Evolutionary conservation across 2,329 filamentous ascomycete genomes (phyloP).

Genomic region (Diplodia corticola): DNA sequence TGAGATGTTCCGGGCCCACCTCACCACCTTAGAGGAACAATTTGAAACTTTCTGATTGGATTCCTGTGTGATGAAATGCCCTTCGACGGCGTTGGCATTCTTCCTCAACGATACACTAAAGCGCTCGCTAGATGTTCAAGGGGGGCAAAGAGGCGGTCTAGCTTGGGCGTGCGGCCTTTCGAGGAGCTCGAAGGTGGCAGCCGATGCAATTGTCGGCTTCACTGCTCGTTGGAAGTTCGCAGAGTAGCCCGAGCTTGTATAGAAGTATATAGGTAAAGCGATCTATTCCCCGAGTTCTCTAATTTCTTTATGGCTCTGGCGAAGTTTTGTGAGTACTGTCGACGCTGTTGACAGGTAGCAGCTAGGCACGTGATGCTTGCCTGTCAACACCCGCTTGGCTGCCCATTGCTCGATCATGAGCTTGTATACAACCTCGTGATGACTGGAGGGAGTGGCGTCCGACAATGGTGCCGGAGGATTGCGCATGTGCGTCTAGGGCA

Average conservation of each 20-base stretch:
- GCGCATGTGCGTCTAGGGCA: not conserved
- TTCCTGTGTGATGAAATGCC: constrained; percentile 35
- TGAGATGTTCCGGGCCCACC: constrained; percentile 49
- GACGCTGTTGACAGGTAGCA: too few species aligned
- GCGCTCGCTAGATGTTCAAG: not conserved
- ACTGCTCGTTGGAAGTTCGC: not conserved
- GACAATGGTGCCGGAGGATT: not conserved
- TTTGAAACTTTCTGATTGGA: constrained; percentile 48
- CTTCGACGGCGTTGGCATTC: constrained; percentile 12
- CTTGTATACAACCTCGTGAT: not conserved
- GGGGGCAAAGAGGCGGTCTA: not conserved
- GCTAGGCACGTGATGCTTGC: not conserved
- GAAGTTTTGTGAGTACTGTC: not conserved
- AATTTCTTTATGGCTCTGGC: not conserved
- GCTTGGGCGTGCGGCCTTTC: not conserved
- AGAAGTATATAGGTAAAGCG: not conserved
- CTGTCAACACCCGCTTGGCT: not conserved
- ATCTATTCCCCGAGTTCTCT: not conserved
- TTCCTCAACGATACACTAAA: not conserved
- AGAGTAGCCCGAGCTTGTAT: not conserved
- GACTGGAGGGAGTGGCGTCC: not conserved
- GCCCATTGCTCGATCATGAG: too few species aligned
- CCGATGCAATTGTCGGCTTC: not conserved
- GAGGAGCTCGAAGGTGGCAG: not conserved
- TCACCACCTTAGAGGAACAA: constrained; percentile 50